These are phyloP conservation scores for Neonectria punicea DNA, from an alignment of 2,329 filamentous ascomycete species.

Conservation along the genomic window DNA sequence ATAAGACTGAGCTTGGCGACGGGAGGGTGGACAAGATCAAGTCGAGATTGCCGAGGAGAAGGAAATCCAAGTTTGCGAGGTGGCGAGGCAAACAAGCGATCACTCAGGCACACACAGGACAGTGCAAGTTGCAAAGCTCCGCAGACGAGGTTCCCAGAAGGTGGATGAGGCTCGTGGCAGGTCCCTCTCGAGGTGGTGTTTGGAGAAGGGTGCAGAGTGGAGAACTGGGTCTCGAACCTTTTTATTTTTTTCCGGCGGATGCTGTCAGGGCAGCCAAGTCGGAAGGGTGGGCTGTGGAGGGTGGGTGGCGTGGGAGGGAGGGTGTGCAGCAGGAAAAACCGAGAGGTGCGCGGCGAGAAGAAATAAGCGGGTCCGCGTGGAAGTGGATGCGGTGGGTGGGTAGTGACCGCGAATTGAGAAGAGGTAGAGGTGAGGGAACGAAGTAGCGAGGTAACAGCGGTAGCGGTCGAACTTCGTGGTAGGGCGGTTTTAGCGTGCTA, in stretches of 20 bases:
- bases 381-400: slow-evolving; percentile 34
- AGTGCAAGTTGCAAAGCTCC: slow-evolving; percentile 42
- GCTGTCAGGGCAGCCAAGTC: slow-evolving; percentile 44
- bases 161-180: slow-evolving; percentile 54
- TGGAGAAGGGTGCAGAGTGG: slow-evolving; percentile 59
- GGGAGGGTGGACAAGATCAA: slow-evolving; percentile 38
- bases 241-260: slow-evolving; percentile 51
- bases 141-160: slow-evolving; percentile 47
- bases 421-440: slow-evolving; percentile 25
- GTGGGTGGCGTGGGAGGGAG: slow-evolving; percentile 36
- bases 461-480: slow-evolving; percentile 21
- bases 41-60: slow-evolving; percentile 39
- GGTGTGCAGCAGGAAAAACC: slow-evolving; percentile 31
- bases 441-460: slow-evolving; percentile 17
- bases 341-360: slow-evolving; percentile 38
- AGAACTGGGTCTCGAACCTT: slow-evolving; percentile 57
- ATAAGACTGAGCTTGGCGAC: slow-evolving; percentile 34
- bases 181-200: slow-evolving; percentile 56
- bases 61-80: slow-evolving; percentile 30
- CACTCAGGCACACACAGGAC: slow-evolving; percentile 27
- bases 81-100: slow-evolving; percentile 37
- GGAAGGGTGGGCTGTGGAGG: slow-evolving; percentile 43
- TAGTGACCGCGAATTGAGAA: slow-evolving; percentile 23
- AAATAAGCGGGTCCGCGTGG: slow-evolving; percentile 38
- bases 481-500: slow-evolving; percentile 22